A percentile compares a stretch with the other conserved stretches of the same genome.
Evolutionary conservation across 140 eudicot genomes (phyloP).

Genomic region (Bidens hawaiensis): DNA sequence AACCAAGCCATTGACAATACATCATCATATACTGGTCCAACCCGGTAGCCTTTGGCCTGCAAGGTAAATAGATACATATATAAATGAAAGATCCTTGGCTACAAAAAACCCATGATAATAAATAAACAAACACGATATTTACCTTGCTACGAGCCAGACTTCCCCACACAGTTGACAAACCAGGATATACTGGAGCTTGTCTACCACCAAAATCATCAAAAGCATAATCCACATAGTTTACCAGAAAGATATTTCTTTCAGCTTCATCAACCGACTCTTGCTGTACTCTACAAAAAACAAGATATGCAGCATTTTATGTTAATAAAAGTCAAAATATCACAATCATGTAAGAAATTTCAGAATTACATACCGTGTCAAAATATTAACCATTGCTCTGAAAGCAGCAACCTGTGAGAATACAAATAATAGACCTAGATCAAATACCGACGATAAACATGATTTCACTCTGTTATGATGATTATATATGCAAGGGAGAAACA

Average conservation of each 20-base stretch:
- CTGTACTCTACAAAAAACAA: slow-evolving; percentile 59
- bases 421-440: slow-evolving; percentile 17
- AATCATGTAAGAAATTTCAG: neutral
- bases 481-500: neutral
- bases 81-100: neutral
- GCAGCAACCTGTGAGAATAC: slow-evolving; percentile 80
- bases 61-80: slow-evolving; percentile 1
- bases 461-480: neutral
- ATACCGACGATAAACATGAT: slow-evolving; percentile 9
- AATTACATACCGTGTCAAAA: slow-evolving; percentile 74
- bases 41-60: slow-evolving; percentile 99
- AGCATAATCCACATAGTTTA: slow-evolving; percentile 92
- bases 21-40: slow-evolving; percentile 99
- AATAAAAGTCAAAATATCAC: slow-evolving; percentile 1
- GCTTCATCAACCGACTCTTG: slow-evolving; percentile 99
- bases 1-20: slow-evolving; percentile 99
- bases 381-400: slow-evolving; percentile 99
- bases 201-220: slow-evolving; percentile 99
- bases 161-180: slow-evolving; percentile 99
- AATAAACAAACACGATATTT: neutral
- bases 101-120: slow-evolving; percentile 6
- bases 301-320: neutral
- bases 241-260: slow-evolving; percentile 86
- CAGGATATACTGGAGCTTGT: slow-evolving; percentile 99
- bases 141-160: slow-evolving; percentile 99